Percentiles rank a stretch among this genome's conserved stretches.
Conservation (phyloP, 2,329 filamentous ascomycete species). For the Chlorencoelia australis region DNA sequence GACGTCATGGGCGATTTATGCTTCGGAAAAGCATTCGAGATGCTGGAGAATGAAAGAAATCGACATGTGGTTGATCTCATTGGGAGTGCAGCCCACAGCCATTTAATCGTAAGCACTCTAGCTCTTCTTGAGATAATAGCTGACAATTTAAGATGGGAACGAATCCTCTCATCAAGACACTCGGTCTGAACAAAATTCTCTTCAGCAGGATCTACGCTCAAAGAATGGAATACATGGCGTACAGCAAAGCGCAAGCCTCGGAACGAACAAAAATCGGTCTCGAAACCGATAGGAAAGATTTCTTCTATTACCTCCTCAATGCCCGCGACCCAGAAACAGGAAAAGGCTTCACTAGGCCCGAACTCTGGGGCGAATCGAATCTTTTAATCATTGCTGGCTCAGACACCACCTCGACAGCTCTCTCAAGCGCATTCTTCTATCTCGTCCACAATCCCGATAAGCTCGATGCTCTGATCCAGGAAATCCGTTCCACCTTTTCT, state of each 20-base stretch:
- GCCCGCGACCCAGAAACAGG: conserved; percentile 63
- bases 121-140: background rate
- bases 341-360: conserved; percentile 28
- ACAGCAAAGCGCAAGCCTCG: conserved; percentile 56
- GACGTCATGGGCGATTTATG: conserved; percentile 41
- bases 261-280: conserved; percentile 55
- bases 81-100: conserved; percentile 56
- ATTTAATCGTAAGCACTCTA: conserved; percentile 45
- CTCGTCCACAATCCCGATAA: conserved; percentile 26
- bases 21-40: conserved; percentile 41
- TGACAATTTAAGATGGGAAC: conserved; percentile 37
- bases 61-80: conserved; percentile 58
- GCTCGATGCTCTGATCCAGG: conserved; percentile 24
- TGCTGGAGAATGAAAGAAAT: conserved; percentile 42
- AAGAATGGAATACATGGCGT: conserved; percentile 60
- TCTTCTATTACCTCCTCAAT: conserved; percentile 66
- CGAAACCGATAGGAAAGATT: conserved; percentile 52
- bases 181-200: conserved; percentile 56
- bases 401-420: conserved; percentile 32
- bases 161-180: conserved; percentile 57
- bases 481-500: conserved; percentile 14
- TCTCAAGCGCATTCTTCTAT: conserved; percentile 31
- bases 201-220: conserved; percentile 58
- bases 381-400: conserved; percentile 25
- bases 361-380: conserved; percentile 19